phyloP scores from a whole-genome alignment of 305 asterid genomes.

The Withania somnifera region DNA sequence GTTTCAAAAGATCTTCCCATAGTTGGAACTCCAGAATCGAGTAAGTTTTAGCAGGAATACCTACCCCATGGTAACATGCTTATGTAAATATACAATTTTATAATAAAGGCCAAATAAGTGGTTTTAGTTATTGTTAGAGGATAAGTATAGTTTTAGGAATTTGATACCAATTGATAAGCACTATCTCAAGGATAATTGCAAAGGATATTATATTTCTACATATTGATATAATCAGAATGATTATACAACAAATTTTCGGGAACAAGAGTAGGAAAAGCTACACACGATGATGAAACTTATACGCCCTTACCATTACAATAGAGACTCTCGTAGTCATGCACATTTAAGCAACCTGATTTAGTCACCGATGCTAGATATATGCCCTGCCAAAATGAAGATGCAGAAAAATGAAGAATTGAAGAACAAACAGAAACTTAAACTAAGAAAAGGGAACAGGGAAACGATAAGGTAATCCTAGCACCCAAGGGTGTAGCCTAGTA shows the following conservation, averaged over 20 bases:
- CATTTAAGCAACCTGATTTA: slow-evolving; percentile 78
- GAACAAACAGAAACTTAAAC: neutral
- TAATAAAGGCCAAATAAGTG: neutral
- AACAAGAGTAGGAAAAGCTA: neutral
- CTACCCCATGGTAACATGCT: neutral
- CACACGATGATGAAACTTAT: neutral
- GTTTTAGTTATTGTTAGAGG: neutral
- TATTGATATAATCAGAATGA: neutral
- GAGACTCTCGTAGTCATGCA: slow-evolving; percentile 76
- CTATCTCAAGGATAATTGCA: neutral
- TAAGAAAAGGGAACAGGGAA: neutral
- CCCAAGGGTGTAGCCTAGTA: no score
- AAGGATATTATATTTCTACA: neutral
- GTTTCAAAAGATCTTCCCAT: neutral
- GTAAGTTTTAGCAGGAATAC: neutral
- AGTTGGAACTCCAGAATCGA: neutral
- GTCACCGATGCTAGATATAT: slow-evolving; percentile 87
- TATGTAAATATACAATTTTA: neutral
- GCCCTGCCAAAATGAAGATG: slow-evolving; percentile 38
- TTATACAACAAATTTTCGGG: neutral
- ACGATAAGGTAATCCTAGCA: neutral
- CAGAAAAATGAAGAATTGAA: neutral
- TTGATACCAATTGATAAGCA: neutral
- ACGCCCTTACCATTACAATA: slow-evolving; percentile 51
- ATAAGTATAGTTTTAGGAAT: neutral